Conservation (phyloP, 371 early-diverging fungal genomes). For the Saksenaea vasiformis region DNA sequence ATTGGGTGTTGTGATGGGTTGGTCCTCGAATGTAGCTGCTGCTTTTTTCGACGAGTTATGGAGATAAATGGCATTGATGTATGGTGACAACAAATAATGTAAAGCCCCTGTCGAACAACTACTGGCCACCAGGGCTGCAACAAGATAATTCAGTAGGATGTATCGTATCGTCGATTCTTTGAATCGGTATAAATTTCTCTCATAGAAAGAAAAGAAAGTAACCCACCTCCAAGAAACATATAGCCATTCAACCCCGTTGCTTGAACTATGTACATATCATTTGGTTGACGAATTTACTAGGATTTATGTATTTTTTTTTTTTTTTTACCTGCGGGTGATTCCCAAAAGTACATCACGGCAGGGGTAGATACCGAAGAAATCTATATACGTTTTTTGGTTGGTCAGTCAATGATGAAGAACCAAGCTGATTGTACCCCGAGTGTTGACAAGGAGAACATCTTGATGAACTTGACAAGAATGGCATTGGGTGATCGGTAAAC, state of each 20-base stretch:
- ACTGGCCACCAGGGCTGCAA: conserved; percentile 45
- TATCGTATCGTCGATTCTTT: conserved; percentile 38
- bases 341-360: conserved; percentile 46
- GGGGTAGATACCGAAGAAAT: conserved; percentile 43
- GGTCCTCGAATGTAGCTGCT: neutral
- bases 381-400: conserved; percentile 16
- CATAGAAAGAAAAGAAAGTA: neutral
- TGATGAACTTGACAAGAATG: conserved; percentile 35
- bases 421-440: conserved; percentile 27
- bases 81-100: conserved; percentile 46
- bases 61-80: conserved; percentile 37
- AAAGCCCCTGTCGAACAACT: conserved; percentile 49
- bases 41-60: conserved; percentile 13
- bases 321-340: conserved; percentile 40
- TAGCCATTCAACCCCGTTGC: conserved; percentile 28
- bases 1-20: conserved; percentile 34
- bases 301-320: neutral
- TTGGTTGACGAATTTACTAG: neutral
- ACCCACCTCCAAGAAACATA: conserved; percentile 46
- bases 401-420: neutral
- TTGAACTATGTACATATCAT: conserved; percentile 27
- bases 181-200: neutral
- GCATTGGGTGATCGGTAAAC: conserved; percentile 43
- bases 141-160: conserved; percentile 22
- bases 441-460: conserved; percentile 44